Evolutionary conservation across 2,329 filamentous ascomycete genomes (phyloP).

Genomic region (Fusarium sp.): DNA sequence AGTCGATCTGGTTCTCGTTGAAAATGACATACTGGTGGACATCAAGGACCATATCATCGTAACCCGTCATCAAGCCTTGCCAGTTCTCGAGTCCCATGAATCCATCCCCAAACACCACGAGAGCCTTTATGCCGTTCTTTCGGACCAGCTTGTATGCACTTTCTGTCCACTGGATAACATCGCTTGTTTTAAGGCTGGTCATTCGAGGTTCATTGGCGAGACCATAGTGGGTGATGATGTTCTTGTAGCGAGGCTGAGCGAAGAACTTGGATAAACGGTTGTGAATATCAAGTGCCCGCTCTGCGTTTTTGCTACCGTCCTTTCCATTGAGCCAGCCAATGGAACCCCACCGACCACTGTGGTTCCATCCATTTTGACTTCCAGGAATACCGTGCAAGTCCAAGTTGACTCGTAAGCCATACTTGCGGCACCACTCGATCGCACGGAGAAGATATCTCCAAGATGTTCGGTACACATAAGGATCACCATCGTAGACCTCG

Average conservation of each 20-base stretch:
- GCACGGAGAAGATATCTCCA: constrained; percentile 93
- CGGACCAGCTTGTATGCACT: constrained; percentile 77
- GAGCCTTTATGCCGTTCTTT: constrained; percentile 75
- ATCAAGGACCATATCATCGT: constrained; percentile 83
- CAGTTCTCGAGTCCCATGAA: constrained; percentile 92
- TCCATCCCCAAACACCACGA: constrained; percentile 89
- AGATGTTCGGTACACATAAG: constrained; percentile 84
- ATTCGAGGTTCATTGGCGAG: constrained; percentile 94
- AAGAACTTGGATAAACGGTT: constrained; percentile 90
- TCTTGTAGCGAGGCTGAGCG: constrained; percentile 89
- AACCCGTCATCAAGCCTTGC: constrained; percentile 80
- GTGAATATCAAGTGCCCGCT: constrained; percentile 87
- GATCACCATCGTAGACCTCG: constrained; percentile 82
- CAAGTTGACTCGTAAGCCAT: constrained; percentile 90
- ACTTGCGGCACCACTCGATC: constrained; percentile 93
- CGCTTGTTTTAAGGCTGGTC: constrained; percentile 70
- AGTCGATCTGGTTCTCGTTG: constrained; percentile 85
- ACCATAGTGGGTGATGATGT: constrained; percentile 91
- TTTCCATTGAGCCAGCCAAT: constrained; percentile 95
- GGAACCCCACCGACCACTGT: constrained; percentile 81
- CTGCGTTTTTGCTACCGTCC: constrained; percentile 77
- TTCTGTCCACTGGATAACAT: constrained; percentile 82
- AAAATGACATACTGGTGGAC: constrained; percentile 99
- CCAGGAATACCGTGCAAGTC: constrained; percentile 93
- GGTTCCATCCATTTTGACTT: constrained; percentile 97